A percentile compares a stretch with the other conserved stretches of the same genome.
These are phyloP conservation scores for Catharanthus roseus DNA, from an alignment of 257 asterid genomes.

Conservation along the genomic window DNA sequence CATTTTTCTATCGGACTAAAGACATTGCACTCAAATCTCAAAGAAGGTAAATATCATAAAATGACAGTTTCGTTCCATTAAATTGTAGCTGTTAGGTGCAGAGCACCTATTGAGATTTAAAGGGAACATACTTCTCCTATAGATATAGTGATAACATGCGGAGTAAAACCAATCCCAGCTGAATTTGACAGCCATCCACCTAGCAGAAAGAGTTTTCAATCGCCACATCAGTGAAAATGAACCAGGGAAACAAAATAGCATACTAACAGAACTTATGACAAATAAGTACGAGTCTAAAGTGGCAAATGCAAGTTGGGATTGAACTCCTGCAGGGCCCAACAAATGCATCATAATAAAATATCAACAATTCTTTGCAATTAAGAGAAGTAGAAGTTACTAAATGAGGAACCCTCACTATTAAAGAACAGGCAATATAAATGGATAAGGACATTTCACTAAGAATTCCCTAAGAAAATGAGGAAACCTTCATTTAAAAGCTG, in stretches of 20 bases:
- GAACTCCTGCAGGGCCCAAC: not conserved
- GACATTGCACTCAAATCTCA: not conserved
- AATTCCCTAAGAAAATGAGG: not conserved
- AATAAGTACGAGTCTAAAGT: not conserved
- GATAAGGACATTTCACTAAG: not conserved
- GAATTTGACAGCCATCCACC: conserved; percentile 60
- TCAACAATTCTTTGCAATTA: not conserved
- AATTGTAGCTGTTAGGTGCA: not conserved
- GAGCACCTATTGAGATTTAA: conserved; percentile 3
- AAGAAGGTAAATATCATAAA: not conserved
- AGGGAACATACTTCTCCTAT: conserved; percentile 60
- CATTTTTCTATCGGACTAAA: not conserved
- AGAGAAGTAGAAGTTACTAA: not conserved
- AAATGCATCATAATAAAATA: not conserved
- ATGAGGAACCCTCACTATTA: not conserved
- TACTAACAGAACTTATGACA: not conserved
- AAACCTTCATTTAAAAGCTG: not conserved
- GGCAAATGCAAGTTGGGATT: not conserved
- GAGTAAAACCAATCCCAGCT: conserved; percentile 65
- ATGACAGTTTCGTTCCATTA: not conserved
- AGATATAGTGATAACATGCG: conserved; percentile 57
- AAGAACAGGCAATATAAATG: not conserved
- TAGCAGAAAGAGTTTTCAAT: conserved; percentile 24
- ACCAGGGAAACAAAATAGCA: not conserved
- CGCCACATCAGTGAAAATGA: conserved; percentile 4